A percentile compares a stretch with the other conserved stretches of the same genome.
These are phyloP conservation scores for Prunella vulgaris DNA, from an alignment of 257 asterid genomes.

Conservation along the genomic window DNA sequence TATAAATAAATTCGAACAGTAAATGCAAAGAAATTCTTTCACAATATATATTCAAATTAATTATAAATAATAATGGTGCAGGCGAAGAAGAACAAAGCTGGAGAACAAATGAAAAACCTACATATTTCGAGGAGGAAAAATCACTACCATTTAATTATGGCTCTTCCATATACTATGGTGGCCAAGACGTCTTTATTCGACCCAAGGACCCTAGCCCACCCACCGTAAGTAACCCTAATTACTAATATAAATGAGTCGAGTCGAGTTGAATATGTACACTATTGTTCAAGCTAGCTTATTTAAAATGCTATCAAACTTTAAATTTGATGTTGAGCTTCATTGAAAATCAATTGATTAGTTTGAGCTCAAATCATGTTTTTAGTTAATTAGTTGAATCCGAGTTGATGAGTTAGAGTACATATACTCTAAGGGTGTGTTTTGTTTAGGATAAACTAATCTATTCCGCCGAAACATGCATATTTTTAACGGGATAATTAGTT, in stretches of 20 bases:
- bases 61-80: background rate
- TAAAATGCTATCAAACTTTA: background rate
- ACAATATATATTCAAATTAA: background rate
- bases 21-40: no score
- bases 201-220: constrained; percentile 34
- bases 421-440: no score
- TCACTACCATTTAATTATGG: constrained; percentile 52
- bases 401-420: background rate
- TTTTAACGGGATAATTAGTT: no score
- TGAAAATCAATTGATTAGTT: background rate
- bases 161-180: constrained; percentile 75
- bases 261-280: background rate
- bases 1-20: no score
- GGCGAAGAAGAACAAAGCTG: constrained; percentile 25
- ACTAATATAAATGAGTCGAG: background rate
- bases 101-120: constrained; percentile 22
- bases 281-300: no score
- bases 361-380: no score
- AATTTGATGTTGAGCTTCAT: background rate
- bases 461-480: no score
- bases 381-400: no score
- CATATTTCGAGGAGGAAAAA: constrained; percentile 40
- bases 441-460: no score
- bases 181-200: constrained; percentile 53
- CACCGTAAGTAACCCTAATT: constrained; percentile 37